A percentile compares a stretch with the other conserved stretches of the same genome.
These are phyloP conservation scores for Monilinia fructicola DNA, from an alignment of 2,329 filamentous ascomycete genomes.

Conservation along the genomic window DNA sequence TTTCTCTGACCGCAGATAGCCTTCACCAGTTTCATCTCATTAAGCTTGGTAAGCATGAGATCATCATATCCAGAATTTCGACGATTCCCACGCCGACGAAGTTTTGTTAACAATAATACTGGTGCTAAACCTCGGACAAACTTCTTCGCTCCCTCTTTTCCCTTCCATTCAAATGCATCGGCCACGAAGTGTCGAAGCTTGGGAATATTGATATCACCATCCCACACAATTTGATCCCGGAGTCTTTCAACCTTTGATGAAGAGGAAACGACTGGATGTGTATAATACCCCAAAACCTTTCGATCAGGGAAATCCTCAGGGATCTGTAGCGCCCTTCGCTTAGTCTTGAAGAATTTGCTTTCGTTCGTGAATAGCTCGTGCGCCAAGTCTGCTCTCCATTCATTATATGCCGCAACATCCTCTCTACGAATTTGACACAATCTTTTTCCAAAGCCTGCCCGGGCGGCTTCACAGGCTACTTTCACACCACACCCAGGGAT, in stretches of 20 bases:
- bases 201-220: constrained; percentile 60
- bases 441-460: constrained; percentile 78
- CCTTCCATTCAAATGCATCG: constrained; percentile 85
- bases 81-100: constrained; percentile 47
- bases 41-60: constrained; percentile 43
- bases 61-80: constrained; percentile 41
- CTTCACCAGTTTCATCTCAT: constrained; percentile 57
- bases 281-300: constrained; percentile 82
- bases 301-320: constrained; percentile 79
- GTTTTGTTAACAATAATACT: constrained; percentile 65
- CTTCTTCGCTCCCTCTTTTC: constrained; percentile 75
- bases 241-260: constrained; percentile 56
- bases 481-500: constrained; percentile 86
- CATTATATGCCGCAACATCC: constrained; percentile 58
- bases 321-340: constrained; percentile 70
- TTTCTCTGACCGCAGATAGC: constrained; percentile 66
- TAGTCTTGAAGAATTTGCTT: constrained; percentile 73
- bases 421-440: constrained; percentile 65
- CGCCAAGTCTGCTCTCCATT: constrained; percentile 71
- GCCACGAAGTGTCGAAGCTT: constrained; percentile 71
- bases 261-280: constrained; percentile 77
- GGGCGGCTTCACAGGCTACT: constrained; percentile 84
- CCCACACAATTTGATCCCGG: constrained; percentile 57
- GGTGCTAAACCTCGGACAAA: constrained; percentile 80
- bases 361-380: constrained; percentile 83